Base-by-base conservation (phyloP, 305 asterid genomes). In the Lippia alba region DNA sequence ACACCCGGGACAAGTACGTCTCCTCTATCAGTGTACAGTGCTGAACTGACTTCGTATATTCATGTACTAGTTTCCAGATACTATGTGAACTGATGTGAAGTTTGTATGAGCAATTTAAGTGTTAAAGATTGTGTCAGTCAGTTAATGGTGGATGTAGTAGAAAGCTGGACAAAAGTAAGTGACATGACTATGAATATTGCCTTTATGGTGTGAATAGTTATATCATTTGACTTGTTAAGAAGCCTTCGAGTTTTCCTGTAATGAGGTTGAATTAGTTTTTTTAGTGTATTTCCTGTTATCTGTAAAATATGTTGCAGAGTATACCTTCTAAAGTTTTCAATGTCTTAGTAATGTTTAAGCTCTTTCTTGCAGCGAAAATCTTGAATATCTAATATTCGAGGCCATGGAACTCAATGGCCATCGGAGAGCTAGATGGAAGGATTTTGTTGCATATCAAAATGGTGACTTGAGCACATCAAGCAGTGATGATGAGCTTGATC, bases 381-480 rank as follows among this genome's bases (percentile, higher is more conserved):
- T 60, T 58, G 70, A 41, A 62, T 56, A 63, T 77, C 74, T 78
- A 55, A 55, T 20, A 50, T 62, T 55, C 56, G 58, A 67, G 73
- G 82, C 75, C 67, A 92, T 90, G 97, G 96, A 88, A 77, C 65
- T 64, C 64, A 84, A 82, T 83, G 87, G 88, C 66, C 84, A 90
- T 67, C 71, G 81, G 72, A 85, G 82, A 83, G 84, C 78, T 59
- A 79, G 84, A 69, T 69, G 80, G 81, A 81, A 76, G 76, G 84
- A 81, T 84, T 44, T 12, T 18, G 75, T 74, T 67, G 55, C 82
- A 45, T 75, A 85, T 71, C 90, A 85, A 81, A 92, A 92, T 74
- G 96, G 97, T 45, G 83, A 83, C 46, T 71, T 50, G 70, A 70
- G 81, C 77, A 64, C 83, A 73, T 77, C 80, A 58, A 78, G 69